Base-by-base conservation (phyloP, 1,284 basidiomycete species). In the Melampsora abietis-canadensis region DNA sequence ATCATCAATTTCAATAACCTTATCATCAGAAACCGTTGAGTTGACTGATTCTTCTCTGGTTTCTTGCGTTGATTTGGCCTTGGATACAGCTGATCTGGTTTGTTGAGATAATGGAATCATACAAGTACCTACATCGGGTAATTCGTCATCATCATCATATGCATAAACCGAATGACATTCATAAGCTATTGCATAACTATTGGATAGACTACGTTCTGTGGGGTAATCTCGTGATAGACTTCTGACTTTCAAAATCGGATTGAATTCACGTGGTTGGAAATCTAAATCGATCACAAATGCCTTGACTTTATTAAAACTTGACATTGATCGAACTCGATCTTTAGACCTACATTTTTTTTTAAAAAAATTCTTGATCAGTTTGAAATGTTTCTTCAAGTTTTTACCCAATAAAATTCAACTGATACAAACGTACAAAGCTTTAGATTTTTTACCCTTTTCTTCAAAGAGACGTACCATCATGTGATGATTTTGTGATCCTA, bases 81-180 rank as follows among this genome's bases (percentile, higher is more conserved):
- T 34, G 12, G 66, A 37, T 37, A 21, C 37, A 12, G 21, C 44
- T 54, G 60, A 21, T 5, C 51, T 54, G 4, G 63, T 64, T 66
- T 65, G 47, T 27, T 73, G 62, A 24, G 62, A 73, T 47, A 73
- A 37, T 30, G 61, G 61, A 17, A 65, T 66, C 63, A 65, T 65
- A 66, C 69, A 73, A 2, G 37, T 30, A 21, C 48, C 48, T 14
- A 73, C 24, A n/a, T 66, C 62, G 10, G 69, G 69, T 46, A 73
- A 54, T n/a, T 73, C 62, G 0, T 65, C 51, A 21, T 59, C 51
- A 54, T 66, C 63, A 21, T 65, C 31, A 31, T 54, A 51, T 14
- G 31, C 24, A 30, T 59, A 66, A 59, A 73, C 57, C 12, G 51
- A 24, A 44, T 73, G 17, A 47, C 57, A 64, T 37, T 73, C 63